These are phyloP conservation scores for Candida caryicola DNA, from an alignment of 805 yeast species.

Conservation along the genomic window DNA sequence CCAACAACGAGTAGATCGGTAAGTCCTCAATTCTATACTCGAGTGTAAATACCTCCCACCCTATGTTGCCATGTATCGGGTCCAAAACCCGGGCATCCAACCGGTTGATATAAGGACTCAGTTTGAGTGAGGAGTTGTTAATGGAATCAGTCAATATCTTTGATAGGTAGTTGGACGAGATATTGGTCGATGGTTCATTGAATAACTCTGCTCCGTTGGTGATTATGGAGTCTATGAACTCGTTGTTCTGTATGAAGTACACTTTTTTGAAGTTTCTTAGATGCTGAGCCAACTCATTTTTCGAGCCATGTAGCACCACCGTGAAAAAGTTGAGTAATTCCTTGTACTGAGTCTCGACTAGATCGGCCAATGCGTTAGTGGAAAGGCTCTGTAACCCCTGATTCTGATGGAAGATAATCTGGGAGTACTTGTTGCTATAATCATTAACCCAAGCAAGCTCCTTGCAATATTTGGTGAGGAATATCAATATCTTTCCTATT, in stretches of 20 bases:
- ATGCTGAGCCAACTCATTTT: slow-evolving; percentile 50
- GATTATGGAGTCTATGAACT: slow-evolving; percentile 69
- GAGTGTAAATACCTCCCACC: slow-evolving; percentile 91
- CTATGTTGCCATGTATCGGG: slow-evolving; percentile 64
- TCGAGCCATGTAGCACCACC: slow-evolving; percentile 41
- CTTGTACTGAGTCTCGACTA: slow-evolving; percentile 42
- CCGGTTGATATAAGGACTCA: slow-evolving; percentile 43
- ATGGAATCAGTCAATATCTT: slow-evolving; percentile 65
- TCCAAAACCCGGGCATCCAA: slow-evolving; percentile 83
- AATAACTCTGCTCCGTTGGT: slow-evolving; percentile 52
- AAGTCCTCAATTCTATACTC: slow-evolving; percentile 65
- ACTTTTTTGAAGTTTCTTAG: slow-evolving; percentile 62
- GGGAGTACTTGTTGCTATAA: slow-evolving; percentile 34
- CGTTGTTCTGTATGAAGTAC: slow-evolving; percentile 73
- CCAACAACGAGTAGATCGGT: slow-evolving; percentile 44
- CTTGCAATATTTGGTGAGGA: slow-evolving; percentile 60
- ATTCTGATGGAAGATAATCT: slow-evolving; percentile 27
- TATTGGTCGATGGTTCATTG: slow-evolving; percentile 56
- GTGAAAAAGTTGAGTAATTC: slow-evolving; percentile 56
- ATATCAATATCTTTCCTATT: slow-evolving; percentile 70
- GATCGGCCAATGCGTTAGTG: slow-evolving; percentile 32
- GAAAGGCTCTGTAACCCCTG: slow-evolving; percentile 33
- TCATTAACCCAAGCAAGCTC: slow-evolving; percentile 64
- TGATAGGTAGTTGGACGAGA: slow-evolving; percentile 66
- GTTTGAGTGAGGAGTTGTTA: slow-evolving; percentile 47